Base-by-base conservation (phyloP, 169 alveolate genomes). In the Plasmodium cynomolgi region DNA sequence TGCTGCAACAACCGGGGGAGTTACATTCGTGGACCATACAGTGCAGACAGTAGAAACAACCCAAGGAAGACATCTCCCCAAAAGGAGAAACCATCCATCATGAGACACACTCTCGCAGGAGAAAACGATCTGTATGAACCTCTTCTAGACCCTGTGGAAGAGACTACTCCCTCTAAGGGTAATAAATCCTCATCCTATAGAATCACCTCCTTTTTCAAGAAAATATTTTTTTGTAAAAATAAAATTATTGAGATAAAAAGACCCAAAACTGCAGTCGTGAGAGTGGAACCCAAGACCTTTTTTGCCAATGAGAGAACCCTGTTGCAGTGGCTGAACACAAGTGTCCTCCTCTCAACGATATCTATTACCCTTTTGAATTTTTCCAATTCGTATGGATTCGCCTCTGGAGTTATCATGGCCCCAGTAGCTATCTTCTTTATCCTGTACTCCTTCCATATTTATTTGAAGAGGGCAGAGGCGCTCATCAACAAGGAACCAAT, bases 201-300 rank as follows among this genome's bases (percentile, higher is more conserved):
- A 37, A 79, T 77, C 72, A 37, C 72, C 8, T 88, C 88, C 9
- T 54, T 81, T 88, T 79, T 88, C 33, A 88, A 88, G 34, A 79
- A 26, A 37, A 29, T 79, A 4, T 88, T 79, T 23, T 79, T 79
- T 5, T 23, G 72, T 26, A 80, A 79, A 88, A 56, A 56, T 23
- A 79, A 88, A 34, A 79, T 37, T 37, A 8, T 58, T 58, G 44
- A 79, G 3, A 88, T 11, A 23, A 58, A 79, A 62, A 88, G 26
- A 26, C 94, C 90, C 9, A 88, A 88, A 73, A 79, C 81, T 58
- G 23, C 98, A 1, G 91, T 97, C 9, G 98, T 96, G 26, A 88
- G 98, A 34, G 98, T 96, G 1, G 98, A 96, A 73, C 98, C 98
- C 17, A 96, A 96, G 93, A 96, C 98, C 3, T 96, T 96, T 91